Conservation (phyloP, 1,284 basidiomycete genomes). For the Sporisorium graminicola region DNA sequence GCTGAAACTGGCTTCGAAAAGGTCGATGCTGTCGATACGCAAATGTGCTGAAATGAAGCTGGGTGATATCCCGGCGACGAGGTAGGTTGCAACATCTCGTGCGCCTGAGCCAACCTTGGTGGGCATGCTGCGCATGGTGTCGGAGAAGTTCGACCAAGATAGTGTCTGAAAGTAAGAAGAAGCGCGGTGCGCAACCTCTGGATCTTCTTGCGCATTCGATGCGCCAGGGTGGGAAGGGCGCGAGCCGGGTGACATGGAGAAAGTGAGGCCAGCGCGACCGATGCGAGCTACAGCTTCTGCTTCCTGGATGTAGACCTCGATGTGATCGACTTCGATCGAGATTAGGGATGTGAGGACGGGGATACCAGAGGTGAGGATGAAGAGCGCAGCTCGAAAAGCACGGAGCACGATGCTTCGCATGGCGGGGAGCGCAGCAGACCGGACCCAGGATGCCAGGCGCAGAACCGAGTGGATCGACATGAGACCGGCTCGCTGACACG, state of each 20-base stretch:
- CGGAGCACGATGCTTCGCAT: slow-evolving; percentile 21
- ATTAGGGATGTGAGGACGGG: slow-evolving; percentile 59
- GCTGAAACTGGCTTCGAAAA: slow-evolving; percentile 54
- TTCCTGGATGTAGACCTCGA: slow-evolving; percentile 54
- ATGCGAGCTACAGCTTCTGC: slow-evolving; percentile 50
- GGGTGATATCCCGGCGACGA: slow-evolving; percentile 56
- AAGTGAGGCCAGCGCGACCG: slow-evolving; percentile 45
- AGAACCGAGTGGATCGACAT: slow-evolving; percentile 37
- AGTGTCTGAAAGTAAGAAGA: slow-evolving; percentile 10
- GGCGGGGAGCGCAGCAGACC: slow-evolving; percentile 21
- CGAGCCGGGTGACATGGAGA: slow-evolving; percentile 48
- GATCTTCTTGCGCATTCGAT: not conserved
- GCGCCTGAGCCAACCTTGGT: slow-evolving; percentile 51
- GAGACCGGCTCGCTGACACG: slow-evolving; percentile 35
- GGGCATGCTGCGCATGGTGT: slow-evolving; percentile 45
- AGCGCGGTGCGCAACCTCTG: not conserved
- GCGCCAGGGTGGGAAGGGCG: not conserved
- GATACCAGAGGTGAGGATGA: slow-evolving; percentile 52
- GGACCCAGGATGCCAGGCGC: slow-evolving; percentile 22
- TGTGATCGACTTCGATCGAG: slow-evolving; percentile 58
- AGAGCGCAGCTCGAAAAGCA: slow-evolving; percentile 45
- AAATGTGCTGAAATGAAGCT: slow-evolving; percentile 39
- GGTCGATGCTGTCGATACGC: slow-evolving; percentile 47
- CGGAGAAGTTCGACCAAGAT: slow-evolving; percentile 24
- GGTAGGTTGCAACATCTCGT: slow-evolving; percentile 47